phyloP scores from a whole-genome alignment of 192 early-diverging fungal species.

The Endogone sp. region DNA sequence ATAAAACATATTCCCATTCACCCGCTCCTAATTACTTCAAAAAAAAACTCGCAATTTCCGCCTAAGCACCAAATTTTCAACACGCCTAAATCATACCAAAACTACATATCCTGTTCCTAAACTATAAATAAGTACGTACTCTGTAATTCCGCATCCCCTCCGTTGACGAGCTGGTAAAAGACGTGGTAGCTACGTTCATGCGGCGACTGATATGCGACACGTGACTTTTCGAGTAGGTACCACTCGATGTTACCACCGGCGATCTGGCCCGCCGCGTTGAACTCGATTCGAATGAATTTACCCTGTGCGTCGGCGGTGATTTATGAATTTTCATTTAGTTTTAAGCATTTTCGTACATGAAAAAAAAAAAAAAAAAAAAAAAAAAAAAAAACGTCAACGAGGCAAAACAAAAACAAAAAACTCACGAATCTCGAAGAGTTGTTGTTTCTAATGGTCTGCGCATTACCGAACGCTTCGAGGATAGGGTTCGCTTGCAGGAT shows the following conservation, averaged over 20 bases:
- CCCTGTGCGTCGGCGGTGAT: slow-evolving; percentile 51
- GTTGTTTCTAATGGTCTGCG: slow-evolving; percentile 97
- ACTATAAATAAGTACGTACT: too few relatives aligned
- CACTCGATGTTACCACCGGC: slow-evolving; percentile 96
- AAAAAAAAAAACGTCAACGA: too few relatives aligned
- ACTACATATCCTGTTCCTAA: slow-evolving; percentile 16
- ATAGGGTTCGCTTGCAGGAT: slow-evolving; percentile 97
- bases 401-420: background rate
- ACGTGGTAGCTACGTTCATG: slow-evolving; percentile 97
- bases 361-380: too few relatives aligned
- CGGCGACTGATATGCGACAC: slow-evolving; percentile 88
- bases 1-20: too few relatives aligned
- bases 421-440: slow-evolving; percentile 96
- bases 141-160: slow-evolving; percentile 68
- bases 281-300: slow-evolving; percentile 99
- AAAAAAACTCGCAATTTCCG: too few relatives aligned
- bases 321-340: too few relatives aligned
- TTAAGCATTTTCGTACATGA: too few relatives aligned
- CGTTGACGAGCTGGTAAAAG: slow-evolving; percentile 97
- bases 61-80: too few relatives aligned
- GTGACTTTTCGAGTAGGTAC: slow-evolving; percentile 96
- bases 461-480: slow-evolving; percentile 97
- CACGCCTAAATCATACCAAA: too few relatives aligned
- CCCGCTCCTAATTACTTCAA: too few relatives aligned
- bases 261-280: slow-evolving; percentile 80